A percentile compares a stretch with the other conserved stretches of the same genome.
These are phyloP conservation scores for Mycena kentingensis DNA, from an alignment of 768 basidiomycete genomes.

Conservation along the genomic window DNA sequence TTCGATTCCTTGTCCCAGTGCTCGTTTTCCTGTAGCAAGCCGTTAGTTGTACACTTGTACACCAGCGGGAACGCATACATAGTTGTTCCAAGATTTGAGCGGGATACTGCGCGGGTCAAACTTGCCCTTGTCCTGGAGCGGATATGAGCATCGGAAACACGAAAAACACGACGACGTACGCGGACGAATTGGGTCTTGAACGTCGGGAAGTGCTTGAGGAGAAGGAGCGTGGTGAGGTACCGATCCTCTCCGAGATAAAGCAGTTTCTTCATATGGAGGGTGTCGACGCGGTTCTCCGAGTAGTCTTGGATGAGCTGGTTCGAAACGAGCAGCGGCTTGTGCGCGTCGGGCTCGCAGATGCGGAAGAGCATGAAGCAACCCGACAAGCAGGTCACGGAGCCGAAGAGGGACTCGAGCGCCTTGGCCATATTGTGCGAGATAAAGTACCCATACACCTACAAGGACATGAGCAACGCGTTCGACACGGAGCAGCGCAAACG, in stretches of 20 bases:
- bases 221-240: slow-evolving; percentile 91
- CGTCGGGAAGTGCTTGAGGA: slow-evolving; percentile 93
- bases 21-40: slow-evolving; percentile 73
- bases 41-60: neutral
- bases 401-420: slow-evolving; percentile 95
- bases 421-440: slow-evolving; percentile 99
- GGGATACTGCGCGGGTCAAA: slow-evolving; percentile 94
- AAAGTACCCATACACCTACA: slow-evolving; percentile 95
- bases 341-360: slow-evolving; percentile 89
- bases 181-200: slow-evolving; percentile 96
- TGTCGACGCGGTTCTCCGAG: slow-evolving; percentile 94
- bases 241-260: slow-evolving; percentile 99
- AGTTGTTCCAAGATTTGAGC: slow-evolving; percentile 95
- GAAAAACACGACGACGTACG: slow-evolving; percentile 47
- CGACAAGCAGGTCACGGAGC: slow-evolving; percentile 96
- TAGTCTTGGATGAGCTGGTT: slow-evolving; percentile 91
- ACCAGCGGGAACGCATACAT: slow-evolving; percentile 52
- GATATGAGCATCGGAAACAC: slow-evolving; percentile 11
- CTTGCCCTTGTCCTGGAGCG: slow-evolving; percentile 87
- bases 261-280: slow-evolving; percentile 98
- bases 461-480: slow-evolving; percentile 2
- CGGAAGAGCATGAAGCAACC: slow-evolving; percentile 99
- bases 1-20: slow-evolving; percentile 98
- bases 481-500: slow-evolving; percentile 18
- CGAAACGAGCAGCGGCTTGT: slow-evolving; percentile 91